These are phyloP conservation scores for Cyathus striatus DNA, from an alignment of 768 basidiomycete species.

Conservation along the genomic window DNA sequence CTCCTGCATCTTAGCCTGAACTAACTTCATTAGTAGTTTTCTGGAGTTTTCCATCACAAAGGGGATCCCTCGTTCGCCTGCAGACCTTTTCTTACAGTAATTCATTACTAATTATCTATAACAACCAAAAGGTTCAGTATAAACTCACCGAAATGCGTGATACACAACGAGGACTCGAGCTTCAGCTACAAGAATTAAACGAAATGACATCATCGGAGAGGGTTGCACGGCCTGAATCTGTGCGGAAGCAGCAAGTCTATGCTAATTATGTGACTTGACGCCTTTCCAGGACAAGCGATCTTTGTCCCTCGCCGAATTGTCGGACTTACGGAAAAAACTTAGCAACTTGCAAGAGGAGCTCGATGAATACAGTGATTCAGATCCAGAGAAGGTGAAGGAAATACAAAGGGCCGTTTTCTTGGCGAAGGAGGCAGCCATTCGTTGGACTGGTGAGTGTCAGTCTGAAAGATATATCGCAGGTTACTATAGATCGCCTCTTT, in stretches of 20 bases:
- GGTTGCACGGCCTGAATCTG: slow-evolving; percentile 51
- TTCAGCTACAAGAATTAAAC: no score
- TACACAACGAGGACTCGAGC: no score
- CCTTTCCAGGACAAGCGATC: slow-evolving; percentile 50
- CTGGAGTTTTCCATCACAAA: slow-evolving; percentile 93
- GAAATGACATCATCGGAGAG: no score
- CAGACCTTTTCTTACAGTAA: slow-evolving; percentile 28
- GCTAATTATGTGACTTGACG: slow-evolving; percentile 3
- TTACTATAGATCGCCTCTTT: background rate
- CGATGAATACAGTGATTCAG: slow-evolving; percentile 73
- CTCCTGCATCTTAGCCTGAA: slow-evolving; percentile 18
- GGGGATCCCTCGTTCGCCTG: slow-evolving; percentile 61
- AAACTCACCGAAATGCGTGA: no score
- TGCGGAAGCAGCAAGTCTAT: slow-evolving; percentile 19
- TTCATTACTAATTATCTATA: no score
- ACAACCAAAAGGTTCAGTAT: no score
- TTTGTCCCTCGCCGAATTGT: slow-evolving; percentile 44
- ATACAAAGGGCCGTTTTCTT: slow-evolving; percentile 66
- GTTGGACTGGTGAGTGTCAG: slow-evolving; percentile 77
- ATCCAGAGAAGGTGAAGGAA: slow-evolving; percentile 78
- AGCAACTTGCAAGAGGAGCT: slow-evolving; percentile 61
- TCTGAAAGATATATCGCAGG: background rate
- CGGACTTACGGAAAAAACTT: slow-evolving; percentile 42
- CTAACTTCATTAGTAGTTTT: slow-evolving; percentile 52
- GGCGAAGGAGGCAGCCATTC: slow-evolving; percentile 77